A percentile compares a stretch with the other conserved stretches of the same genome.
These are phyloP conservation scores for Xylaria sp. DNA, from an alignment of 2,329 filamentous ascomycete species.

Conservation along the genomic window DNA sequence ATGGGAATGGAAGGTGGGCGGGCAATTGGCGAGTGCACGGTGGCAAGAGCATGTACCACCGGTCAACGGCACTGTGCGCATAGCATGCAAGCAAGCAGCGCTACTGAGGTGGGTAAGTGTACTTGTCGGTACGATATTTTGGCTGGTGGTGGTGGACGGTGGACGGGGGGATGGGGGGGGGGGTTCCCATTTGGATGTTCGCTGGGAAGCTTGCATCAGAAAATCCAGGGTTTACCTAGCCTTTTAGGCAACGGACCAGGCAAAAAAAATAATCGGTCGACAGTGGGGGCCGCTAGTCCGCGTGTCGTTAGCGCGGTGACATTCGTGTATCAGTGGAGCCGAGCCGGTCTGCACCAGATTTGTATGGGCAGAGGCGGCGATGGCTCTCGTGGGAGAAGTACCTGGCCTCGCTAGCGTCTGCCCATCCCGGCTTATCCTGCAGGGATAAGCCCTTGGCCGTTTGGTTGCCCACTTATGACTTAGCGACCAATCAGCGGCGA, in stretches of 20 bases:
- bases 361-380: conserved; percentile 1
- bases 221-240: neutral
- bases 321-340: conserved; percentile 4
- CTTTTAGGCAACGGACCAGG: conserved; percentile 4
- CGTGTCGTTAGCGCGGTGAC: conserved; percentile 6
- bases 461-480: conserved; percentile 8
- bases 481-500: conserved; percentile 13
- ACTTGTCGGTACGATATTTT: neutral
- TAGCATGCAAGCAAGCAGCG: neutral
- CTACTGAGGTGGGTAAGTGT: neutral
- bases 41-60: neutral
- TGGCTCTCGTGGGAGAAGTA: conserved; percentile 10
- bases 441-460: conserved; percentile 8
- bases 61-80: neutral
- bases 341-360: neutral
- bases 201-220: conserved; percentile 11
- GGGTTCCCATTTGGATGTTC: neutral
- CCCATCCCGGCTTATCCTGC: neutral
- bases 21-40: neutral
- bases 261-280: conserved; percentile 15
- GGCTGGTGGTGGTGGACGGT: neutral
- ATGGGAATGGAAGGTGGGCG: neutral
- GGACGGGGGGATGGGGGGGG: too few species aligned
- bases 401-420: neutral
- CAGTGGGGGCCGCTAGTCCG: conserved; percentile 10